A percentile compares a stretch with the other conserved stretches of the same genome.
phyloP scores from a whole-genome alignment of 2,329 filamentous ascomycete species.

The Alternaria sp. region DNA sequence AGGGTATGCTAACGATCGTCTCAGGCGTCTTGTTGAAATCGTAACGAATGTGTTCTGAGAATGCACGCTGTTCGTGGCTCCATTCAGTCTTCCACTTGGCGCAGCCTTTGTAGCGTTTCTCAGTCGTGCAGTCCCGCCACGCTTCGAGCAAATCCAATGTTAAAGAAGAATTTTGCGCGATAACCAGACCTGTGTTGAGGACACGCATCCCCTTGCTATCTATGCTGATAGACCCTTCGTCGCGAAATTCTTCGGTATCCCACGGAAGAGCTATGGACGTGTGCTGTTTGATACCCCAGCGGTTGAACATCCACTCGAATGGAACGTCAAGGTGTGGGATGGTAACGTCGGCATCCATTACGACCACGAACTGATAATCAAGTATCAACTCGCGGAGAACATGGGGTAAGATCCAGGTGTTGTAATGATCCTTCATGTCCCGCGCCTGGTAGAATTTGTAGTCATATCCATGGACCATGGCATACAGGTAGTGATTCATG shows the following conservation, averaged over 20 bases:
- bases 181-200: slow-evolving; percentile 53
- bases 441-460: slow-evolving; percentile 55
- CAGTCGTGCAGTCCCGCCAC: slow-evolving; percentile 43
- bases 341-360: slow-evolving; percentile 57
- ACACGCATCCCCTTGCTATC: slow-evolving; percentile 48
- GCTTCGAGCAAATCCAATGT: slow-evolving; percentile 40
- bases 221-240: slow-evolving; percentile 33
- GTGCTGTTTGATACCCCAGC: slow-evolving; percentile 54
- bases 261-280: slow-evolving; percentile 54
- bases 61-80: slow-evolving; percentile 46
- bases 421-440: slow-evolving; percentile 45
- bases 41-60: slow-evolving; percentile 46
- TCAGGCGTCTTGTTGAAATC: slow-evolving; percentile 38
- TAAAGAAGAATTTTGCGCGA: slow-evolving; percentile 43
- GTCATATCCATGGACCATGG: slow-evolving; percentile 56
- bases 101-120: slow-evolving; percentile 37
- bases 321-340: slow-evolving; percentile 56
- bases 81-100: slow-evolving; percentile 37
- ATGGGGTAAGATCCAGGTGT: slow-evolving; percentile 57
- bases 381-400: slow-evolving; percentile 52
- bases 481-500: slow-evolving; percentile 31
- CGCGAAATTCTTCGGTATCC: slow-evolving; percentile 36
- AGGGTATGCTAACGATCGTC: slow-evolving; percentile 41
- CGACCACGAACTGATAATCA: slow-evolving; percentile 55
- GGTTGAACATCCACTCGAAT: slow-evolving; percentile 59